phyloP scores from a whole-genome alignment of 352 stramenopile species.

The Thalassiosira exigua region DNA sequence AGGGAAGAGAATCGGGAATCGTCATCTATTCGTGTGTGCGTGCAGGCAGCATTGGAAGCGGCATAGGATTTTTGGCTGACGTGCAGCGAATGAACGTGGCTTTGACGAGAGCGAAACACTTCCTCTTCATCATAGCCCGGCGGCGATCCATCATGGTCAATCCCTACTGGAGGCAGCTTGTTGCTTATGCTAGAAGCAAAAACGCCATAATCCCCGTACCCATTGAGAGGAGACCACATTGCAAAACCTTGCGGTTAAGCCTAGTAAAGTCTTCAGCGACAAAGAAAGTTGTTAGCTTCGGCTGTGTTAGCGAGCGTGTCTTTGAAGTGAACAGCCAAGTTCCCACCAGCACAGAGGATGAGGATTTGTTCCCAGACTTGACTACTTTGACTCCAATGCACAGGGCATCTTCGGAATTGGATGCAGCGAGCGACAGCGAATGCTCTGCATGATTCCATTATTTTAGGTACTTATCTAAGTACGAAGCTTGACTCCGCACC shows the following conservation, averaged over 20 bases:
- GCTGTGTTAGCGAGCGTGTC: constrained; percentile 31
- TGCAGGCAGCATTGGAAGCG: constrained; percentile 71
- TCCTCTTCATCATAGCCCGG: constrained; percentile 47
- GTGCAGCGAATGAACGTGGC: constrained; percentile 92
- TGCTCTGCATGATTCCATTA: too few species aligned
- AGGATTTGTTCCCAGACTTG: constrained; percentile 48
- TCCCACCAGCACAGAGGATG: neutral
- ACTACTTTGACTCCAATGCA: constrained; percentile 30
- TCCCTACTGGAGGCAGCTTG: constrained; percentile 34
- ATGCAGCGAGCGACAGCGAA: constrained; percentile 27
- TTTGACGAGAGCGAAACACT: constrained; percentile 56
- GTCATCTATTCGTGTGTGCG: constrained; percentile 93
- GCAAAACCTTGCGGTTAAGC: constrained; percentile 6
- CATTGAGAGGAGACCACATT: neutral
- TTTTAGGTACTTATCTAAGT: too few species aligned
- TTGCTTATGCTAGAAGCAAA: constrained; percentile 22
- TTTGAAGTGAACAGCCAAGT: constrained; percentile 18
- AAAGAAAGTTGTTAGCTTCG: constrained; percentile 29
- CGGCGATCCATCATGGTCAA: constrained; percentile 31
- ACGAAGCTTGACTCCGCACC: too few species aligned
- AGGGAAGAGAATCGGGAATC: constrained; percentile 92
- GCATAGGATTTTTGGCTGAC: constrained; percentile 97
- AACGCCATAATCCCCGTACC: constrained; percentile 23
- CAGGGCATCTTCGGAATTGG: neutral
- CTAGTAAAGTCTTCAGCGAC: constrained; percentile 19